phyloP scores from a whole-genome alignment of 2,329 filamentous ascomycete species.

The Arthrobotrys conoides region DNA sequence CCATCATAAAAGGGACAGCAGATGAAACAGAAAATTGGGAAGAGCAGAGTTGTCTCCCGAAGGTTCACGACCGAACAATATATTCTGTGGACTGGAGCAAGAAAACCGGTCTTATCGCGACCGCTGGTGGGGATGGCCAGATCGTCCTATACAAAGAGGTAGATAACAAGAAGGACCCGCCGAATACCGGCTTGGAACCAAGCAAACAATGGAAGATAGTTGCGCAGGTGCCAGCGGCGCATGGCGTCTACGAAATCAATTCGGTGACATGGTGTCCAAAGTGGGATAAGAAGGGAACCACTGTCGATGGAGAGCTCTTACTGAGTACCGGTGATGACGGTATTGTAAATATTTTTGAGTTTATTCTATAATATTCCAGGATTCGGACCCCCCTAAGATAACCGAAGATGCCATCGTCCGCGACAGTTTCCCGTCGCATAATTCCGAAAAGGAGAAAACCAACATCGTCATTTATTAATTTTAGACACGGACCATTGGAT shows the following conservation, averaged over 20 bases:
- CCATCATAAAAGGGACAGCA: conserved; percentile 87
- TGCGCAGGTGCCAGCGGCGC: conserved; percentile 78
- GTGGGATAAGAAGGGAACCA: conserved; percentile 76
- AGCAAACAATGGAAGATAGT: conserved; percentile 77
- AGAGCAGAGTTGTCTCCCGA: conserved; percentile 81
- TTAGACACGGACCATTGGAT: neutral
- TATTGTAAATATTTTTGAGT: conserved; percentile 83
- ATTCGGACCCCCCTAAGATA: neutral
- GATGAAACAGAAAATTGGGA: conserved; percentile 84
- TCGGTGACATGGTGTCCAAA: conserved; percentile 89
- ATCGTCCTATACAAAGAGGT: conserved; percentile 83
- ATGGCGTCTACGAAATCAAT: conserved; percentile 95
- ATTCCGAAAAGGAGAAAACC: neutral
- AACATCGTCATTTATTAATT: neutral
- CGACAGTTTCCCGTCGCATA: neutral
- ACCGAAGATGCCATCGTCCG: neutral
- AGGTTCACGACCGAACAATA: conserved; percentile 81
- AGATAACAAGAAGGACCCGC: conserved; percentile 55
- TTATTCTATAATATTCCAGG: conserved; percentile 65
- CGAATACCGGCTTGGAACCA: conserved; percentile 62
- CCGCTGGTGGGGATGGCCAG: conserved; percentile 86
- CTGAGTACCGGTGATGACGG: conserved; percentile 95
- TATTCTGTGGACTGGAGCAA: conserved; percentile 90
- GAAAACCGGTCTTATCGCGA: conserved; percentile 82
- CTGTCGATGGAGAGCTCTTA: conserved; percentile 79